These are phyloP conservation scores for Rhizophlyctis rosea DNA, from an alignment of 192 early-diverging fungal species.

Conservation along the genomic window DNA sequence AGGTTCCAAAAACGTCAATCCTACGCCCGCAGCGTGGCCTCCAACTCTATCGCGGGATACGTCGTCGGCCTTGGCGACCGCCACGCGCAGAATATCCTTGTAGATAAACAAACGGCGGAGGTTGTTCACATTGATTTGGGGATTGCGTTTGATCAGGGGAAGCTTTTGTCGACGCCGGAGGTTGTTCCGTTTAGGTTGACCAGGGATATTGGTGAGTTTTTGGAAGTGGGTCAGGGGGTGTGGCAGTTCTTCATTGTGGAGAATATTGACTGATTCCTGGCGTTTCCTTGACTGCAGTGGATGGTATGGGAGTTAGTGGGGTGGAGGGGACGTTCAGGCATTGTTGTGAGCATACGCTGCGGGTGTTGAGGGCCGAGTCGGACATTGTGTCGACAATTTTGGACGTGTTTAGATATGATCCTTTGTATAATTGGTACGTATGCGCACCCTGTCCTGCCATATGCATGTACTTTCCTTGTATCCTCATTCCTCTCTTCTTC, in stretches of 20 bases:
- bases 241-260: not conserved
- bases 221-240: not conserved
- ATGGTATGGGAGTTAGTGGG: constrained; percentile 81
- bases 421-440: constrained; percentile 68
- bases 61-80: constrained; percentile 91
- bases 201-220: constrained; percentile 61
- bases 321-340: constrained; percentile 78
- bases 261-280: not conserved
- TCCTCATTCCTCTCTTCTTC: not conserved
- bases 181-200: constrained; percentile 90
- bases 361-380: constrained; percentile 75
- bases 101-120: constrained; percentile 78
- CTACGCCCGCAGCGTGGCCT: constrained; percentile 80
- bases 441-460: not conserved
- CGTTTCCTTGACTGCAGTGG: constrained; percentile 30
- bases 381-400: constrained; percentile 81
- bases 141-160: constrained; percentile 95
- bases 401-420: constrained; percentile 93
- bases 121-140: constrained; percentile 95
- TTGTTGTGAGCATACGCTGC: constrained; percentile 73
- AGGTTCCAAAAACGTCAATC: constrained; percentile 64
- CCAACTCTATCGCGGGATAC: constrained; percentile 82
- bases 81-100: constrained; percentile 88
- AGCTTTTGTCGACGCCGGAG: constrained; percentile 81
- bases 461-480: constrained; percentile 6